Evolutionary conservation across 2,329 filamentous ascomycete species (phyloP).

Genomic region (Pseudogymnoascus verrucosus): DNA sequence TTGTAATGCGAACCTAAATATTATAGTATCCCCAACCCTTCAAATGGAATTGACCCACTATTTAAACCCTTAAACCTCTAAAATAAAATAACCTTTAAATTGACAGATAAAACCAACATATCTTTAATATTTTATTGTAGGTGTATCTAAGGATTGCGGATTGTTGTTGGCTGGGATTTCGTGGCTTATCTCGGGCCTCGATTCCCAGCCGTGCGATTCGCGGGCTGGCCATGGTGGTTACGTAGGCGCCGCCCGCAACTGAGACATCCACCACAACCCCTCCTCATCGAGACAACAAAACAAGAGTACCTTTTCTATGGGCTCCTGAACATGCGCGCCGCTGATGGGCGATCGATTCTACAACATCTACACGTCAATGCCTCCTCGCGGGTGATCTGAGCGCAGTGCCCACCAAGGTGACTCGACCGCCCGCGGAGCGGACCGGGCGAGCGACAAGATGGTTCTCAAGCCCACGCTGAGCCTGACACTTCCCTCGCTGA

Average conservation of each 20-base stretch:
- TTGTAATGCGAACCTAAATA: too few relatives aligned
- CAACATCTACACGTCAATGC: not conserved
- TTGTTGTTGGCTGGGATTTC: not conserved
- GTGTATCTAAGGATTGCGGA: not conserved
- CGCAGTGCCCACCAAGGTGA: not conserved
- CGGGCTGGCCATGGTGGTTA: not conserved
- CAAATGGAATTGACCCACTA: not conserved
- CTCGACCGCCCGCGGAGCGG: not conserved
- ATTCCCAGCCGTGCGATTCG: not conserved
- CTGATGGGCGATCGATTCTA: not conserved
- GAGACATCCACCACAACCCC: not conserved
- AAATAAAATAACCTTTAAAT: not conserved
- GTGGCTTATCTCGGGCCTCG: not conserved
- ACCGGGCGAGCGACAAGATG: constrained; percentile 30
- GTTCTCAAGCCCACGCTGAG: constrained; percentile 51
- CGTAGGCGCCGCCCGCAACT: not conserved
- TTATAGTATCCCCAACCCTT: not conserved
- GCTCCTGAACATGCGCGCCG: not conserved
- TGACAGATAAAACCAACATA: not conserved
- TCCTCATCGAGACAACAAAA: not conserved
- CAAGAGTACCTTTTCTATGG: not conserved
- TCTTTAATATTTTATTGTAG: not conserved
- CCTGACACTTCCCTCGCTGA: constrained; percentile 76
- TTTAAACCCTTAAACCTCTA: not conserved
- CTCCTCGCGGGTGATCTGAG: not conserved